phyloP scores from a whole-genome alignment of 768 basidiomycete genomes.

The Calocybe cyanea region DNA sequence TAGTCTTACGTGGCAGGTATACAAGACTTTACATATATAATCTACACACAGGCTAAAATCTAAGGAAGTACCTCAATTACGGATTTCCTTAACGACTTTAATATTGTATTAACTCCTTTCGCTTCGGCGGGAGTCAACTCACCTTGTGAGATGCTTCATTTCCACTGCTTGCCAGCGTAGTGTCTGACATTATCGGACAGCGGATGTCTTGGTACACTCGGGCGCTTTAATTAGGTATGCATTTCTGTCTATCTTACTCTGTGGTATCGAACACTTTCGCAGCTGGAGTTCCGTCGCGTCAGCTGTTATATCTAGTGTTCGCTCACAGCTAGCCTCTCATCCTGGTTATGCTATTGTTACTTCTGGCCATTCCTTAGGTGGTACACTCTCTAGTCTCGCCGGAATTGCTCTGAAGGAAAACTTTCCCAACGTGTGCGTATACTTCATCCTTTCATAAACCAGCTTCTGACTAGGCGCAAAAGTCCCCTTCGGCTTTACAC shows the following conservation, averaged over 20 bases:
- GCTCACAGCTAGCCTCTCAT: conserved; percentile 24
- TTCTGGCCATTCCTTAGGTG: conserved; percentile 19
- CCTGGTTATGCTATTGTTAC: conserved; percentile 30
- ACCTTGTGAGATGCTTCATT: conserved; percentile 15
- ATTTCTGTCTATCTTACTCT: conserved; percentile 2
- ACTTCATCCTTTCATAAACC: neutral
- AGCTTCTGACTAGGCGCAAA: neutral
- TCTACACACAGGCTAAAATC: neutral
- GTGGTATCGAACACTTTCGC: neutral
- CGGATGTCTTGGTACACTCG: conserved; percentile 26
- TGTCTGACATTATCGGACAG: conserved; percentile 1
- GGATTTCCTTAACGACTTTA: conserved; percentile 20
- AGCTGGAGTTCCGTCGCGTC: conserved; percentile 30
- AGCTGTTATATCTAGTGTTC: conserved; percentile 25
- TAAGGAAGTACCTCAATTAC: conserved; percentile 13
- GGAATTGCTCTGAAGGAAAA: conserved; percentile 27
- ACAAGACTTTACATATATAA: conserved; percentile 3
- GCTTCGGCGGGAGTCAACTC: conserved; percentile 20
- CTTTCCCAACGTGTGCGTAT: conserved; percentile 19
- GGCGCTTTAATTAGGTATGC: conserved; percentile 35
- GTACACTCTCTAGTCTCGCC: conserved; percentile 33
- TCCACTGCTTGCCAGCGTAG: no score
- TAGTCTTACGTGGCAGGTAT: conserved; percentile 38
- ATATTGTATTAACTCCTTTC: conserved; percentile 19
- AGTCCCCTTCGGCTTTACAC: conserved; percentile 14